A percentile compares a stretch with the other conserved stretches of the same genome.
phyloP scores from a whole-genome alignment of 192 early-diverging fungal genomes.

The Coemansia sp. region DNA sequence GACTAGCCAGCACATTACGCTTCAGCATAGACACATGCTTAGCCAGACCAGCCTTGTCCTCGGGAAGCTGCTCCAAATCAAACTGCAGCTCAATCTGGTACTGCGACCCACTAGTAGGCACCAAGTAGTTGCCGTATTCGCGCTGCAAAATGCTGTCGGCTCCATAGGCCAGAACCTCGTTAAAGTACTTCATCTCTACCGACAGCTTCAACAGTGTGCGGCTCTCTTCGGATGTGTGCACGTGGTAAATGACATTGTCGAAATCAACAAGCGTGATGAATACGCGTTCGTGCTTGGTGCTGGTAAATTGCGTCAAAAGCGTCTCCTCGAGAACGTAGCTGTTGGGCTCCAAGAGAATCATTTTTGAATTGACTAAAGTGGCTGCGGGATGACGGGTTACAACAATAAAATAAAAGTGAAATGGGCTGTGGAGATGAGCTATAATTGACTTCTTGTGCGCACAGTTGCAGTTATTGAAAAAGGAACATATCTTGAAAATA shows the following conservation, averaged over 20 bases:
- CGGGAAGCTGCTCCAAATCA: conserved; percentile 73
- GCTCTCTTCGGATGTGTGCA: conserved; percentile 60
- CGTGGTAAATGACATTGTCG: conserved; percentile 89
- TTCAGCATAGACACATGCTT: conserved; percentile 86
- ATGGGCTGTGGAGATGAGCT: too few species aligned
- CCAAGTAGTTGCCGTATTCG: conserved; percentile 74
- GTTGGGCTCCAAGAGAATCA: conserved; percentile 55
- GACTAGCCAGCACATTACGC: conserved; percentile 90
- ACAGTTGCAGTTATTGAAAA: too few species aligned
- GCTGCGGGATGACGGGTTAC: neutral
- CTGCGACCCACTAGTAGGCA: conserved; percentile 56
- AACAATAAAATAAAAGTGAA: conserved; percentile 4
- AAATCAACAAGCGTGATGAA: conserved; percentile 91
- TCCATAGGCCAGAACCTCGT: conserved; percentile 75
- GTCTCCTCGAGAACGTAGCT: conserved; percentile 62
- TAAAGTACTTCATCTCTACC: conserved; percentile 79
- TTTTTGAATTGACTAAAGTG: too few species aligned
- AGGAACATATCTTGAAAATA: too few species aligned
- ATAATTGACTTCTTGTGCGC: too few species aligned
- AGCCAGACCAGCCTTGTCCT: conserved; percentile 70
- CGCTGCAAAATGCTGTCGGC: conserved; percentile 78
- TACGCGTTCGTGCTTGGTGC: conserved; percentile 65
- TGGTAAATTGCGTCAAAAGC: conserved; percentile 57
- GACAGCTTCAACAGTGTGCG: conserved; percentile 63
- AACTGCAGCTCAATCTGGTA: conserved; percentile 82